A percentile compares a stretch with the other conserved stretches of the same genome.
phyloP scores from a whole-genome alignment of 2,329 filamentous ascomycete genomes.

The Sphaceloma murrayae region DNA sequence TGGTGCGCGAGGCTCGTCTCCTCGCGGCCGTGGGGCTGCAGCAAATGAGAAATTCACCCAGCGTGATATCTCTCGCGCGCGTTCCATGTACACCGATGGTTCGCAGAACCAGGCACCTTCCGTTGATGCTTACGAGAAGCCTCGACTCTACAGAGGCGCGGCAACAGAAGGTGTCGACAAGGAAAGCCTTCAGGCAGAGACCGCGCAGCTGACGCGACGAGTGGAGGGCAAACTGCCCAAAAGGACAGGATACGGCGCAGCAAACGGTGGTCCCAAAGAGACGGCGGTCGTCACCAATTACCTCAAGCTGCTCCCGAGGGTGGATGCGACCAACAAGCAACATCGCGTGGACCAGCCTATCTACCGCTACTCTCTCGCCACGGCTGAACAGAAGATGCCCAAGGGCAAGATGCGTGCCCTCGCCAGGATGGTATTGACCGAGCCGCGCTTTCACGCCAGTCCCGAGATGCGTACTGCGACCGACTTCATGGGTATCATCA shows the following conservation, averaged over 20 bases:
- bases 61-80: constrained; percentile 4
- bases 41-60: neutral
- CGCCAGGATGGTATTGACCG: constrained; percentile 37
- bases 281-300: no score
- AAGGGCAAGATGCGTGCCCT: constrained; percentile 41
- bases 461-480: constrained; percentile 28
- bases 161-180: neutral
- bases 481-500: constrained; percentile 33
- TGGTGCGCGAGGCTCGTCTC: neutral
- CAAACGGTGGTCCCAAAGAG: no score
- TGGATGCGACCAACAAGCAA: no score
- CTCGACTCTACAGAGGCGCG: no score
- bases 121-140: no score
- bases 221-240: neutral
- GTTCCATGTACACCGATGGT: constrained; percentile 5
- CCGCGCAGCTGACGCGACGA: neutral
- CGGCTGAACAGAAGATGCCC: constrained; percentile 25
- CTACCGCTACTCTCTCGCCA: constrained; percentile 35
- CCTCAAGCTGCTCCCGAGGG: no score
- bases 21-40: neutral
- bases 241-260: neutral
- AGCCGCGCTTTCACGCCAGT: constrained; percentile 29
- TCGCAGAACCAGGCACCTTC: neutral
- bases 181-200: neutral
- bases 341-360: constrained; percentile 24